Evolutionary conservation across 345 rosid genomes (phyloP), one percentile per base, ranked within the genome.

Genomic region (Euphorbia tirucalli): DNA sequence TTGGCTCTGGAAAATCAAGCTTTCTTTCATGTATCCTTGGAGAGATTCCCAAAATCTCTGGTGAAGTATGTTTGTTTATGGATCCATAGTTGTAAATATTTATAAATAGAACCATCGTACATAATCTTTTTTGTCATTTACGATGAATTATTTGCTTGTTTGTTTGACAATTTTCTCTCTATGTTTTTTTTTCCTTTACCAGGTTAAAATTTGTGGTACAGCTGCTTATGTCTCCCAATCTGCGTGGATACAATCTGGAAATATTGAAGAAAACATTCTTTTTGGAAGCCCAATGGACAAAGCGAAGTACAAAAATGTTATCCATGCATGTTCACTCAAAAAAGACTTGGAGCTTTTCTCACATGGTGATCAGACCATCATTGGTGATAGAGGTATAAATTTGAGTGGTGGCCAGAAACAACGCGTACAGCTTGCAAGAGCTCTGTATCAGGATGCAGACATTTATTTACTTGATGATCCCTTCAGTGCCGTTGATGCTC

Each of bases 221-320:
- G 86, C 97, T 77, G 99, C 98, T 74, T 96, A 96, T 85, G 99
- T 96, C 70, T 87, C 96, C 63, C 98, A 96, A 77, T 96, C 99
- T 65, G 97, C 99, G 75, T 96, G 99, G 99, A 96, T 96, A 84
- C 99, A 90, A 76, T 91, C 99, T 70, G 98, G 99, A 83, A 96
- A 93, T 83, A 91, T 96, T 68, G 97, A 96, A 85, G 97, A 96
- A 83, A 96, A 96, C 84, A 87, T 96, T 85, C 96, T 96, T 64
- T 96, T 96, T 75, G 99, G 99, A 66, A 86, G 96, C 61, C 96
- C 96, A 28, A 86, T 90, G 98, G 97, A 92, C 78, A 96, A 91
- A 84, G 80, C 89, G 19, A 93, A 83, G 78, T 96, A 93, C 85
- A 93, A 96, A 85, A 87, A 81, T 68, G 97, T 88, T 68, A 85